A percentile compares a stretch with the other conserved stretches of the same genome.
Conservation (phyloP, 179 eudicot species). For the Amaranthus tricolor region DNA sequence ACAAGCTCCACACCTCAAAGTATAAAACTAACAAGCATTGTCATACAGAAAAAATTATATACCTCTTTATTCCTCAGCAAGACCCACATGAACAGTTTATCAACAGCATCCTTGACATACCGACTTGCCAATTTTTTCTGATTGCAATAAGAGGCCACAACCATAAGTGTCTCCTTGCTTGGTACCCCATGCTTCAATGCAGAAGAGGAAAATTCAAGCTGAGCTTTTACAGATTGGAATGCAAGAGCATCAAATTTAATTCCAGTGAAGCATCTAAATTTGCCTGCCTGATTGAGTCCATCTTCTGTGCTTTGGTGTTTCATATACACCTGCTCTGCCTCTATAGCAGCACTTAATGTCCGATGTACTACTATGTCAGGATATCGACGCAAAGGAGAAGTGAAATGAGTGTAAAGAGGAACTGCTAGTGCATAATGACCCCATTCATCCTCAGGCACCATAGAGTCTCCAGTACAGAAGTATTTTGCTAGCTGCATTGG, state of each 20-base stretch:
- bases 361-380: conserved; percentile 91
- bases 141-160: conserved; percentile 74
- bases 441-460: conserved; percentile 51
- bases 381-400: conserved; percentile 91
- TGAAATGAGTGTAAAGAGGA: conserved; percentile 88
- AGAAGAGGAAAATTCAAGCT: conserved; percentile 56
- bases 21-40: background rate
- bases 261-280: conserved; percentile 58
- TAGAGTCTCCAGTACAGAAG: conserved; percentile 71
- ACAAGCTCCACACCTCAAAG: background rate
- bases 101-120: conserved; percentile 74
- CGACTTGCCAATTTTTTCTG: conserved; percentile 67
- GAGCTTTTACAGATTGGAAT: conserved; percentile 45
- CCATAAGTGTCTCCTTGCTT: conserved; percentile 47
- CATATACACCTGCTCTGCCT: conserved; percentile 69
- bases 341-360: conserved; percentile 68
- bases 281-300: conserved; percentile 17
- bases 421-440: conserved; percentile 89
- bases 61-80: conserved; percentile 80
- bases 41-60: conserved; percentile 5
- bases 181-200: conserved; percentile 58
- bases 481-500: conserved; percentile 89
- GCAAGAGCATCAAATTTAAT: conserved; percentile 45
- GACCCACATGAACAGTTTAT: conserved; percentile 77
- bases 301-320: conserved; percentile 25